Percentiles rank a stretch among this genome's conserved stretches.
These are phyloP conservation scores for Candida nanaspora DNA, from an alignment of 805 yeast genomes.

Conservation along the genomic window DNA sequence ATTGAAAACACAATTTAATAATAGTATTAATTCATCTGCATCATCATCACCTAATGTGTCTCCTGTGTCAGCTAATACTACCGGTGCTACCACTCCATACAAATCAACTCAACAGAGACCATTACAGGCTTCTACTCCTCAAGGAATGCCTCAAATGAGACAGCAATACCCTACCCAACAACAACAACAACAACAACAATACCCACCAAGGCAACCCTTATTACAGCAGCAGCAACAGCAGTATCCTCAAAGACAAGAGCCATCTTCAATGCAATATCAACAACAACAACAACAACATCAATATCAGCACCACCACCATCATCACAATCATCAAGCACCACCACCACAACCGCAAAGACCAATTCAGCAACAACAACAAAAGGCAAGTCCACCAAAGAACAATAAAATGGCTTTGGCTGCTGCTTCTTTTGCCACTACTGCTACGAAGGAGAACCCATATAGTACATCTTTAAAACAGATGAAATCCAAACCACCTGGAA, in stretches of 20 bases:
- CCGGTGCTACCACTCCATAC: too few relatives aligned
- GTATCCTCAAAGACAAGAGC: neutral
- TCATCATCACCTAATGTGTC: constrained; percentile 4
- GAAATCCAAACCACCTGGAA: constrained; percentile 8
- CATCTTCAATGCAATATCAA: constrained; percentile 2
- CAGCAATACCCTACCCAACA: neutral
- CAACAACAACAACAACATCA: constrained; percentile 20
- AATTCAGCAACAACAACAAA: constrained; percentile 10
- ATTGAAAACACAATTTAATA: neutral
- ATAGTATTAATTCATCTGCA: constrained; percentile 3
- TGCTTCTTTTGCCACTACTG: constrained; percentile 26
- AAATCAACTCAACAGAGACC: constrained; percentile 3
- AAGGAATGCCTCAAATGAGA: constrained; percentile 1
- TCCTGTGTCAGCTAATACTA: constrained; percentile 1
- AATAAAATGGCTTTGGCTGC: constrained; percentile 23
- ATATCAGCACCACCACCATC: constrained; percentile 13
- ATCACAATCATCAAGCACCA: constrained; percentile 7
- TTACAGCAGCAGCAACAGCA: constrained; percentile 5
- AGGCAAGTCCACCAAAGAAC: constrained; percentile 5
- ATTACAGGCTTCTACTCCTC: constrained; percentile 1
- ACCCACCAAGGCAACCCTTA: too few relatives aligned
- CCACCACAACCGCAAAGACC: constrained; percentile 12
- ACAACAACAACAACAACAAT: constrained; percentile 6
- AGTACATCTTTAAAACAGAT: neutral
- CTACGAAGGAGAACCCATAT: constrained; percentile 2